Percentiles rank a stretch among this genome's conserved stretches.
phyloP scores from a whole-genome alignment of 345 rosid genomes.

The Gossypium rotundifolium region DNA sequence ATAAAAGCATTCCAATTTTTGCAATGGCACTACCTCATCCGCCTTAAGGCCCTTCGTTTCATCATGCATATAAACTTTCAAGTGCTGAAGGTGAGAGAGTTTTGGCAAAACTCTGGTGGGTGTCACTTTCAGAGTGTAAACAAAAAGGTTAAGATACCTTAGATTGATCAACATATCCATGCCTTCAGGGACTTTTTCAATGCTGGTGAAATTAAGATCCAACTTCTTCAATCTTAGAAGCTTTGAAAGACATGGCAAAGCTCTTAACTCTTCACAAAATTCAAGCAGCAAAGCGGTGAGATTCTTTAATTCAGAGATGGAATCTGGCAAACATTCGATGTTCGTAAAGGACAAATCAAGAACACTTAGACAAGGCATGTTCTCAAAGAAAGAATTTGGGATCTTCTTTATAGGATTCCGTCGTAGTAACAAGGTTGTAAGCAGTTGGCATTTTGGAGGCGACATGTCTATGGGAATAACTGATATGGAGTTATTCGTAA shows the following conservation, averaged over 20 bases:
- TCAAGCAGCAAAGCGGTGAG: neutral
- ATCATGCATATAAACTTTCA: neutral
- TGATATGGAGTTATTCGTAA: neutral
- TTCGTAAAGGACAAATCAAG: too few species aligned
- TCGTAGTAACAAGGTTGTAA: neutral
- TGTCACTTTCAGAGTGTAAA: neutral
- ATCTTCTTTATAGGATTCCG: neutral
- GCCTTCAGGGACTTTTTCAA: neutral
- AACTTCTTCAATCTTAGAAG: neutral
- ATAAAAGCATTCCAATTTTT: neutral
- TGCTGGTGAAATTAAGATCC: neutral
- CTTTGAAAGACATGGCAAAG: neutral
- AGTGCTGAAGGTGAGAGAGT: neutral
- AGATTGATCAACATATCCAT: neutral
- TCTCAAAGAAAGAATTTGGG: neutral
- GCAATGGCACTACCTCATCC: neutral
- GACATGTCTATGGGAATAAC: neutral
- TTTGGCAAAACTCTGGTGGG: neutral
- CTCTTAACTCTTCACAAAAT: neutral
- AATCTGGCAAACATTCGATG: too few species aligned
- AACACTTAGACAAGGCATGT: too few species aligned
- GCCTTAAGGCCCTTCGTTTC: neutral
- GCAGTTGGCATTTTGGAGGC: neutral
- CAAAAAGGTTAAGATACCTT: neutral
- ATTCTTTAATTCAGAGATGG: neutral